Percentiles rank a stretch among this genome's conserved stretches.
These are phyloP conservation scores for Rhizopus sp. DNA, from an alignment of 371 early-diverging fungal species.

Conservation along the genomic window DNA sequence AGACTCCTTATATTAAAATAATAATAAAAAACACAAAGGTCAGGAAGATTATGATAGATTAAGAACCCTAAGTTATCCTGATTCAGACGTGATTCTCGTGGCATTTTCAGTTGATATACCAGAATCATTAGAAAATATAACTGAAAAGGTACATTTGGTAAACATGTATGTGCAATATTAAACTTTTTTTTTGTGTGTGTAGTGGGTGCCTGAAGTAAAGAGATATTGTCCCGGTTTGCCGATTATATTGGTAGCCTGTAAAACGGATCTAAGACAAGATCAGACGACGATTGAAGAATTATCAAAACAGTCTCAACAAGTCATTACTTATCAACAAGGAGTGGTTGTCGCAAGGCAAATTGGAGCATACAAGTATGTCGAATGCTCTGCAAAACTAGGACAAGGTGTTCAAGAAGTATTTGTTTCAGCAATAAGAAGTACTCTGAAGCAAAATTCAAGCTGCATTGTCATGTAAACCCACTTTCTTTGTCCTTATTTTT, in stretches of 20 bases:
- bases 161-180: background rate
- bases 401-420: conserved; percentile 36
- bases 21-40: conserved; percentile 33
- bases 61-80: conserved; percentile 53
- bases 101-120: conserved; percentile 61
- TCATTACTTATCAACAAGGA: conserved; percentile 37
- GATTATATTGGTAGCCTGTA: conserved; percentile 51
- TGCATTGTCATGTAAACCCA: conserved; percentile 20
- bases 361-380: conserved; percentile 31
- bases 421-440: conserved; percentile 24
- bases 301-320: conserved; percentile 20
- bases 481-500: background rate
- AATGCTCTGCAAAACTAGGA: conserved; percentile 36
- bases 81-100: conserved; percentile 53
- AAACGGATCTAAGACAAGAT: conserved; percentile 54
- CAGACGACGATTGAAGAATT: conserved; percentile 24
- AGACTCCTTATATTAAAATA: conserved; percentile 1
- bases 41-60: conserved; percentile 59
- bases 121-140: conserved; percentile 59
- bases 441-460: conserved; percentile 17
- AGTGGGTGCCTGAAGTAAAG: conserved; percentile 57
- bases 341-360: conserved; percentile 22
- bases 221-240: conserved; percentile 42
- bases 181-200: background rate
- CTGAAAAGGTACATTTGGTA: conserved; percentile 31